phyloP scores from a whole-genome alignment of 2,329 filamentous ascomycete species.

The Ascochyta lentis region DNA sequence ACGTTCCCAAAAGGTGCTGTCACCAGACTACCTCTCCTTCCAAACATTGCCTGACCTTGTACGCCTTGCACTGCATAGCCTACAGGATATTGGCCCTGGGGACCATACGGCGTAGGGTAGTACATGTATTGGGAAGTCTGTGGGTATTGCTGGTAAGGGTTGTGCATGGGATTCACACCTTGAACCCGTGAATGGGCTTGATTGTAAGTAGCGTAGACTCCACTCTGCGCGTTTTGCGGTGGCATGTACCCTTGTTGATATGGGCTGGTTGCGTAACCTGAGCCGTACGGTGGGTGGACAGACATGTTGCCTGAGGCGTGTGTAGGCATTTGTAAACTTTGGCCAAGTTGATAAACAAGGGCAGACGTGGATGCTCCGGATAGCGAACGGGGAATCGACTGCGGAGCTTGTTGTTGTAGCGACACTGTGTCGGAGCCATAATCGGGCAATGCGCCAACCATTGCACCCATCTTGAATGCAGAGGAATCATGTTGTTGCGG shows the following conservation, averaged over 20 bases:
- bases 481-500: constrained; percentile 36
- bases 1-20: constrained; percentile 25
- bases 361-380: constrained; percentile 50
- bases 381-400: constrained; percentile 40
- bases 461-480: constrained; percentile 46
- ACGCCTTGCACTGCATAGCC: constrained; percentile 33
- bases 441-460: constrained; percentile 47
- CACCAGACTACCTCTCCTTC: constrained; percentile 38
- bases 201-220: constrained; percentile 32
- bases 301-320: constrained; percentile 30
- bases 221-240: constrained; percentile 33
- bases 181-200: constrained; percentile 35
- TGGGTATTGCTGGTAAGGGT: constrained; percentile 39
- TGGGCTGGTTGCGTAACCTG: constrained; percentile 34
- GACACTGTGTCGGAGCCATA: constrained; percentile 34
- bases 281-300: constrained; percentile 35
- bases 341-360: constrained; percentile 50
- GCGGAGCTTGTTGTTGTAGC: constrained; percentile 27
- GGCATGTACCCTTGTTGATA: constrained; percentile 41
- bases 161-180: constrained; percentile 30
- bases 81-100: constrained; percentile 36
- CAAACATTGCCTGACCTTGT: constrained; percentile 37
- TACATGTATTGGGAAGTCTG: constrained; percentile 46
- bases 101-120: constrained; percentile 43
- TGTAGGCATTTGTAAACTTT: constrained; percentile 46